A percentile compares a stretch with the other conserved stretches of the same genome.
phyloP scores from a whole-genome alignment of 305 asterid species.

The Fraxinus angustifolia region DNA sequence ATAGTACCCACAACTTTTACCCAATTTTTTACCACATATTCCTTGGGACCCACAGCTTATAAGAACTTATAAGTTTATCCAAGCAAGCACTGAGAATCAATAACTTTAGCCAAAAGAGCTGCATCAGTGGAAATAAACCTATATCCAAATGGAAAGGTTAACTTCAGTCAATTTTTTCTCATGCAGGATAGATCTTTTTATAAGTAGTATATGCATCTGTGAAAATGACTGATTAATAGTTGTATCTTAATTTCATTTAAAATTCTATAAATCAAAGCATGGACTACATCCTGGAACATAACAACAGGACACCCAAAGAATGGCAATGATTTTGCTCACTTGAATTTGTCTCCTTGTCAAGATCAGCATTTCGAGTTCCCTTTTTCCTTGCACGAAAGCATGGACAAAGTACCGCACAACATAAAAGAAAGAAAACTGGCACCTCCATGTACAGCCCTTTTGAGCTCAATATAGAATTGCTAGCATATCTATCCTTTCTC shows the following conservation, averaged over 20 bases:
- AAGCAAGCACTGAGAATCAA: not conserved
- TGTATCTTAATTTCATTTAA: not conserved
- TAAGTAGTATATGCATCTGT: slow-evolving; percentile 5
- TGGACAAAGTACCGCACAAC: slow-evolving; percentile 72
- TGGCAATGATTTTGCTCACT: slow-evolving; percentile 45
- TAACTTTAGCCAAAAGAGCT: slow-evolving; percentile 5
- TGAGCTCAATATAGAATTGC: slow-evolving; percentile 36
- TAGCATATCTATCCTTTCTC: slow-evolving; percentile 35
- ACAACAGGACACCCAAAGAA: slow-evolving; percentile 12
- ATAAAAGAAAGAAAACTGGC: slow-evolving; percentile 60
- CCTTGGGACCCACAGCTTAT: not conserved
- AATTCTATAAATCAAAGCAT: not conserved
- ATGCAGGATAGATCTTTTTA: not conserved
- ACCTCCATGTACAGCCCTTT: slow-evolving; percentile 55
- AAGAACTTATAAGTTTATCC: not conserved
- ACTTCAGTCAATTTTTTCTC: not conserved
- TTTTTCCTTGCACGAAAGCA: slow-evolving; percentile 76
- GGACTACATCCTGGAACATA: not conserved
- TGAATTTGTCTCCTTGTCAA: slow-evolving; percentile 62
- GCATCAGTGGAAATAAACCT: not conserved
- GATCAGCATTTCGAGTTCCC: slow-evolving; percentile 46
- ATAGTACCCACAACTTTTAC: not conserved
- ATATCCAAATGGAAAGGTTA: not conserved
- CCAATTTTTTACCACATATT: not conserved
- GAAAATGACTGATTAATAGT: not conserved